Evolutionary conservation across 345 rosid genomes (phyloP).

Genomic region (Moricandia arvensis): DNA sequence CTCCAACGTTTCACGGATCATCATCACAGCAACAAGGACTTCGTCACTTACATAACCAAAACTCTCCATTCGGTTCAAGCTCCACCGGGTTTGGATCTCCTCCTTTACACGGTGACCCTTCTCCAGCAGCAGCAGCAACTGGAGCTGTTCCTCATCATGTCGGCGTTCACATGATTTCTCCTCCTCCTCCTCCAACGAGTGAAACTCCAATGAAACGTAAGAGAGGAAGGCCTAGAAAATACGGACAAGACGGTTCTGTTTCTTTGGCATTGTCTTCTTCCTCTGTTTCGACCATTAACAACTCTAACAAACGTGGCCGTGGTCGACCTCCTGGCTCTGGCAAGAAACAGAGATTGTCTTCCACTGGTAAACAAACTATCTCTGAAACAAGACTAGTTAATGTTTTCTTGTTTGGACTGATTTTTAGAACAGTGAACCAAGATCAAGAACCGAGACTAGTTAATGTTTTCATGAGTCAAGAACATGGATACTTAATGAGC

Average conservation of each 20-base stretch:
- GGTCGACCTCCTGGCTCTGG: conserved; percentile 92
- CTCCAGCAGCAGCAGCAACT: conserved; percentile 39
- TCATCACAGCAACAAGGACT: conserved; percentile 46
- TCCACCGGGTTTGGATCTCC: conserved; percentile 42
- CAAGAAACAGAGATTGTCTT: conserved; percentile 68
- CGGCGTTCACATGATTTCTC: conserved; percentile 52
- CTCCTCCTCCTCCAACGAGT: conserved; percentile 42
- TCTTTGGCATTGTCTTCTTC: conserved; percentile 79
- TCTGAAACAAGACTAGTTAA: not conserved
- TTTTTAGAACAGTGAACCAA: too few relatives aligned
- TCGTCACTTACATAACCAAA: conserved; percentile 49
- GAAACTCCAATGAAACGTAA: conserved; percentile 66
- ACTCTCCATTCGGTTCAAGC: conserved; percentile 60
- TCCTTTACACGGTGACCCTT: conserved; percentile 31
- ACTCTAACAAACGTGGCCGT: conserved; percentile 73
- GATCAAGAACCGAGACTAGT: not conserved
- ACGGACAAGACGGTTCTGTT: conserved; percentile 72
- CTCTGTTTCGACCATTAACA: conserved; percentile 43
- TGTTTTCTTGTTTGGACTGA: too few relatives aligned
- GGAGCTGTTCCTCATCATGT: conserved; percentile 49
- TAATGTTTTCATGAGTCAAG: not conserved
- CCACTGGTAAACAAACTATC: conserved; percentile 51
- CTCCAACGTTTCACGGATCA: conserved; percentile 66
- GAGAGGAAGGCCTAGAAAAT: conserved; percentile 90
- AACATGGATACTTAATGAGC: not conserved